Evolutionary conservation across 805 yeast species (phyloP).

Genomic region (Wilhelminamyces savonicus): DNA sequence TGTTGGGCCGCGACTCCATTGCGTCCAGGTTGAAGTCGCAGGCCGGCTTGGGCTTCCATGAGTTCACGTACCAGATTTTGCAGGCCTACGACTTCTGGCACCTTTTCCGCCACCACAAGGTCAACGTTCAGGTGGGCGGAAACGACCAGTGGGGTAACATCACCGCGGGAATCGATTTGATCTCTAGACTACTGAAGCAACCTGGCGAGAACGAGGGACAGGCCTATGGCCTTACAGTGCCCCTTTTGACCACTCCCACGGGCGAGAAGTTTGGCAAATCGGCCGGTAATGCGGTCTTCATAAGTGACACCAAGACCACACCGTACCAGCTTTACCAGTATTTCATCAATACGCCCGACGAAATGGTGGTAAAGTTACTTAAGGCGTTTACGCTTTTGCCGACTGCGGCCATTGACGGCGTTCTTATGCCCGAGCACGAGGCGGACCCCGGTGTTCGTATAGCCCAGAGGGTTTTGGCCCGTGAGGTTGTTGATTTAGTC

Average conservation of each 20-base stretch:
- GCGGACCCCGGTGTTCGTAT: slow-evolving; percentile 54
- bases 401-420: slow-evolving; percentile 42
- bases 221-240: slow-evolving; percentile 80
- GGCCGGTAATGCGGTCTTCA: slow-evolving; percentile 93
- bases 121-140: slow-evolving; percentile 85
- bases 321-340: slow-evolving; percentile 83
- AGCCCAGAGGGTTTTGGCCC: slow-evolving; percentile 76
- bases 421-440: slow-evolving; percentile 46
- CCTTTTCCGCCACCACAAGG: slow-evolving; percentile 51
- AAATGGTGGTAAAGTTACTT: slow-evolving; percentile 61
- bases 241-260: slow-evolving; percentile 75
- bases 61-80: slow-evolving; percentile 84
- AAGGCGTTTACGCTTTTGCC: slow-evolving; percentile 80
- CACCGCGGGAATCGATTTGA: slow-evolving; percentile 90
- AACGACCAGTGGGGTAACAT: slow-evolving; percentile 98
- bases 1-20: slow-evolving; percentile 86
- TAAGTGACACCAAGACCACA: slow-evolving; percentile 66
- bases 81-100: slow-evolving; percentile 95
- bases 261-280: slow-evolving; percentile 97
- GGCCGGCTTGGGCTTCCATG: slow-evolving; percentile 85
- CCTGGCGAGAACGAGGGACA: slow-evolving; percentile 1
- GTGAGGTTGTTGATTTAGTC: slow-evolving; percentile 78
- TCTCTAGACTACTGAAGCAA: slow-evolving; percentile 45
- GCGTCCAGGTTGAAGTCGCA: slow-evolving; percentile 63
- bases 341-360: slow-evolving; percentile 74